Percentiles rank a stretch among this genome's conserved stretches.
These are phyloP conservation scores for Cryoendolithus antarcticus DNA, from an alignment of 2,329 filamentous ascomycete genomes.

Conservation along the genomic window DNA sequence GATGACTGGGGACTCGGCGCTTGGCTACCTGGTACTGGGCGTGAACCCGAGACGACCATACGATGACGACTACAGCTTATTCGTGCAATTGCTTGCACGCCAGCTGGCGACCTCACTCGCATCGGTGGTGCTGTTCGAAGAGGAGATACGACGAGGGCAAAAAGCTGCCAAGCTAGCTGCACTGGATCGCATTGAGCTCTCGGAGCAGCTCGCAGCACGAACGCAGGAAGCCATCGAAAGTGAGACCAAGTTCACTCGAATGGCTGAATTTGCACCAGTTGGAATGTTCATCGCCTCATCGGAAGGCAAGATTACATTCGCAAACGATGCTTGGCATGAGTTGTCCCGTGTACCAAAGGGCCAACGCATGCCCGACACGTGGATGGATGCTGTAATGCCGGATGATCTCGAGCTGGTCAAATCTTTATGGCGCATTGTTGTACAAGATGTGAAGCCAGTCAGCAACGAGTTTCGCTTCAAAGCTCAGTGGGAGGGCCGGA, in stretches of 20 bases:
- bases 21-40: slow-evolving; percentile 69
- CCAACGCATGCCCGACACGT: slow-evolving; percentile 45
- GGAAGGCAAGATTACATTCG: slow-evolving; percentile 59
- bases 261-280: slow-evolving; percentile 74
- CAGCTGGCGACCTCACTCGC: slow-evolving; percentile 71
- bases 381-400: slow-evolving; percentile 60
- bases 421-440: slow-evolving; percentile 52
- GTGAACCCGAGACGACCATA: slow-evolving; percentile 68
- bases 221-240: slow-evolving; percentile 46
- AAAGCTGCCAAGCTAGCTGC: slow-evolving; percentile 62
- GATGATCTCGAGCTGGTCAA: slow-evolving; percentile 52
- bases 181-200: slow-evolving; percentile 63
- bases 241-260: slow-evolving; percentile 68
- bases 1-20: slow-evolving; percentile 58
- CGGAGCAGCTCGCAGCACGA: slow-evolving; percentile 56
- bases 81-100: slow-evolving; percentile 60
- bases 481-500: slow-evolving; percentile 48
- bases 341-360: slow-evolving; percentile 55
- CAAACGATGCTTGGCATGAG: slow-evolving; percentile 63
- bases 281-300: slow-evolving; percentile 73
- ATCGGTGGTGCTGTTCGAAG: slow-evolving; percentile 70
- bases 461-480: slow-evolving; percentile 68
- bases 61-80: slow-evolving; percentile 68
- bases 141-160: slow-evolving; percentile 66
- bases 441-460: slow-evolving; percentile 45